Base-by-base conservation (phyloP, 192 early-diverging fungal genomes). In the Coemansia sp. region DNA sequence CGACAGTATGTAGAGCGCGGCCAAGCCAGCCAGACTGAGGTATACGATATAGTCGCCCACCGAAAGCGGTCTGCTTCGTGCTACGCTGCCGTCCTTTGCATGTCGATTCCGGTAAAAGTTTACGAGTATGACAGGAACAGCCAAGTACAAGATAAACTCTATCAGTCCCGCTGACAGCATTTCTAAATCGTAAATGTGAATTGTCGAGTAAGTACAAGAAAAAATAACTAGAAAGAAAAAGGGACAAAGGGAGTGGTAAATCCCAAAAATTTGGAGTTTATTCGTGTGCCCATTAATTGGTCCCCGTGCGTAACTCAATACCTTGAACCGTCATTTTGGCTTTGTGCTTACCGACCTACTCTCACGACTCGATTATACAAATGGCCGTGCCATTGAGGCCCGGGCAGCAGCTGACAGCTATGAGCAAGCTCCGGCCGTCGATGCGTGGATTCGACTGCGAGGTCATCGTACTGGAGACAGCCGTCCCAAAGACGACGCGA, bases 361-460 rank as follows among this genome's bases (percentile, higher is more conserved):
- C 17, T 46, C 9, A 29, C 27, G 9, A 12, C 37, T 64, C 40
- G 21, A 34, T 32, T 54, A 42, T 37, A 32, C 18, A 41, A 12
- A 80, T 74, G 68, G 29, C 60, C 11, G 41, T 62, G 17, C 77
- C 77, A 27, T 57, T 63, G 32, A 80, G 70, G 35, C 68, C 58
- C 17, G 80, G 80, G 9, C 74, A 72, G 29, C 74, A 72, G 42
- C 54, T 84, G 3, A 58, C 74, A 8, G 60, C 58, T 19, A 72
- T 84, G 15, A 63, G 56, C 15, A 85, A 86, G 35, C 57, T 89
- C 37, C 72, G 81, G 27, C 84, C 86, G 6, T 70, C 68, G 21
- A 82, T 87, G 81, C 78, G 84, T 6, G 81, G 82, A 8, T 81
- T 87, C 42, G 82, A 85, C 57, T 80, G 84, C 62, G 86, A 89